Conservation (phyloP, 805 yeast genomes). For the Kazachstania taianensis region DNA sequence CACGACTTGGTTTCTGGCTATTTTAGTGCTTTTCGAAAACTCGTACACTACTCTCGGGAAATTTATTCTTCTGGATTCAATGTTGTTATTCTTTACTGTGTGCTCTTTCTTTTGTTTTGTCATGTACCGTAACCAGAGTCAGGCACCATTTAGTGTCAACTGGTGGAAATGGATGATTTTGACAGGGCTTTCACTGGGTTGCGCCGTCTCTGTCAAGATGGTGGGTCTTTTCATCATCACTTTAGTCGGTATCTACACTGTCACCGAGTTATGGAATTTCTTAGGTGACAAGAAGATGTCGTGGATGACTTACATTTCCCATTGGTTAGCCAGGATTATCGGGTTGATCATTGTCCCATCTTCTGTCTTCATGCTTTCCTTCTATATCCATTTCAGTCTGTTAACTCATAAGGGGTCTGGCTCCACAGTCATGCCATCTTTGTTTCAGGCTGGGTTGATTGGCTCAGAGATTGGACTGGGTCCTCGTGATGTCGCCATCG, state of each 20-base stretch:
- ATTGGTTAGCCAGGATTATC: conserved; percentile 58
- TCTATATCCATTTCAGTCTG: conserved; percentile 68
- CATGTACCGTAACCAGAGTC: conserved; percentile 41
- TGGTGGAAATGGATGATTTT: conserved; percentile 94
- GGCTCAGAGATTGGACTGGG: conserved; percentile 56
- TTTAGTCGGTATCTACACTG: conserved; percentile 81
- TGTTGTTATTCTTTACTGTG: conserved; percentile 66
- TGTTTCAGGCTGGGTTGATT: conserved; percentile 67
- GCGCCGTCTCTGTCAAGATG: conserved; percentile 90
- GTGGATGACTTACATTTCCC: conserved; percentile 40
- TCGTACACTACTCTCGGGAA: conserved; percentile 61
- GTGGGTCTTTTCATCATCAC: conserved; percentile 89
- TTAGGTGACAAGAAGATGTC: conserved; percentile 58
- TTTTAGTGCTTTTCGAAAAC: conserved; percentile 58
- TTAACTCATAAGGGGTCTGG: conserved; percentile 74
- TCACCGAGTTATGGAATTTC: conserved; percentile 76
- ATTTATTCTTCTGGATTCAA: conserved; percentile 67
- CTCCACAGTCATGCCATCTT: conserved; percentile 65
- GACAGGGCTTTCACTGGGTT: conserved; percentile 82
- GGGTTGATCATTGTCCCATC: conserved; percentile 59
- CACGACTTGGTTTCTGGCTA: conserved; percentile 49
- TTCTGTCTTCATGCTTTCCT: conserved; percentile 49
- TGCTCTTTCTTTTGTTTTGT: conserved; percentile 55
- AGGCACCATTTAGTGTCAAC: conserved; percentile 48
- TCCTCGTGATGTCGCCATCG: conserved; percentile 64